Conservation (phyloP, 2,329 filamentous ascomycete genomes). For the Aureobasidium sp. region DNA sequence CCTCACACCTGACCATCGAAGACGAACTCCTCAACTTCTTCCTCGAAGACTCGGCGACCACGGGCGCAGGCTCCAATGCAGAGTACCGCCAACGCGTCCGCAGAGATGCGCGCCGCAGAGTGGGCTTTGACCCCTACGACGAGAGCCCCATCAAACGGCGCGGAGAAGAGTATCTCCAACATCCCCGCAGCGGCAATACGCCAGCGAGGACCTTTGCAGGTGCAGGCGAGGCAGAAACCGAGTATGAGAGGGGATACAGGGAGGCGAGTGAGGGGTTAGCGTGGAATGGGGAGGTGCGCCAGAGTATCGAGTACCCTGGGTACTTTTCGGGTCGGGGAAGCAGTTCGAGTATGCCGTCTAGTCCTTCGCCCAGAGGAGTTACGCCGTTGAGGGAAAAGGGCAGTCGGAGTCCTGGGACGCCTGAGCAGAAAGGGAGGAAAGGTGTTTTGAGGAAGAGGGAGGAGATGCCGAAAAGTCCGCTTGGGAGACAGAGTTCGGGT, state of each 20-base stretch:
- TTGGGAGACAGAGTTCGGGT: not conserved
- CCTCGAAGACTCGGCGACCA: conserved; percentile 61
- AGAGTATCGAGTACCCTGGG: conserved; percentile 3
- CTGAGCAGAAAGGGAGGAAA: not conserved
- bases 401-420: not conserved
- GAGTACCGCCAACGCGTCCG: conserved; percentile 54
- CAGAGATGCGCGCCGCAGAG: conserved; percentile 52
- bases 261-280: not conserved
- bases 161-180: conserved; percentile 59
- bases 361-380: conserved; percentile 18
- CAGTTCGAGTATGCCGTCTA: conserved; percentile 18
- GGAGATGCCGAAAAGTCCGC: conserved; percentile 15
- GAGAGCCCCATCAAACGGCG: conserved; percentile 61
- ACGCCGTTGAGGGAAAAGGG: not conserved
- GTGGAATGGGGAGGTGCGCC: not conserved
- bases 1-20: conserved; percentile 79
- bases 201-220: not conserved
- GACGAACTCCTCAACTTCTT: conserved; percentile 89
- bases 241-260: not conserved
- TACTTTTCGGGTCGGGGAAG: not conserved
- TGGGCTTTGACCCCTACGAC: conserved; percentile 67
- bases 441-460: conserved; percentile 13
- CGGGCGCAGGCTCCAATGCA: conserved; percentile 57
- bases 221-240: not conserved
- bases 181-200: conserved; percentile 19